Evolutionary conservation across 768 basidiomycete species (phyloP).

Genomic region (Serendipita sp.): DNA sequence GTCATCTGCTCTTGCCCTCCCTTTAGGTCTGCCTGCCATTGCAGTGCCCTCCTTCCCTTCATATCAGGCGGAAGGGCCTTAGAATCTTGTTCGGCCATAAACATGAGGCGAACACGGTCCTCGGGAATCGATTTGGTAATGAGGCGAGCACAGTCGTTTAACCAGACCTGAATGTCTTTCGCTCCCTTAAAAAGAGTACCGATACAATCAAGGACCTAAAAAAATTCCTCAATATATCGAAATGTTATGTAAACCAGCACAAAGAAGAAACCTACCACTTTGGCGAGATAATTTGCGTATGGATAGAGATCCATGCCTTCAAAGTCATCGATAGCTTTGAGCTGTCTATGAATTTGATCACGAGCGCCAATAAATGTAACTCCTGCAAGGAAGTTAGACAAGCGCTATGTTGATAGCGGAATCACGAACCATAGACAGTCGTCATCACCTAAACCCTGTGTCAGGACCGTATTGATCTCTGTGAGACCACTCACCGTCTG

Average conservation of each 20-base stretch:
- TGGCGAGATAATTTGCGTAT: slow-evolving; percentile 66
- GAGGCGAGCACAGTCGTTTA: slow-evolving; percentile 64
- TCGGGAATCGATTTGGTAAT: slow-evolving; percentile 76
- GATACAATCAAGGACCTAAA: slow-evolving; percentile 58
- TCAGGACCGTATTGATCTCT: not conserved
- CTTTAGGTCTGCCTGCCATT: slow-evolving; percentile 21
- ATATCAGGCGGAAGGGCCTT: slow-evolving; percentile 9
- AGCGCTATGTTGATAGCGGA: not conserved
- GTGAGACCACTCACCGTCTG: slow-evolving; percentile 52
- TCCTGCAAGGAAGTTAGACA: slow-evolving; percentile 7
- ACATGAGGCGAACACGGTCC: slow-evolving; percentile 39
- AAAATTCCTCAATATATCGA: not conserved
- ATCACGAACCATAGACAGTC: slow-evolving; percentile 65
- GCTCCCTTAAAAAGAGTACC: slow-evolving; percentile 91
- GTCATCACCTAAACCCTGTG: slow-evolving; percentile 70
- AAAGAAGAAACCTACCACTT: slow-evolving; percentile 31
- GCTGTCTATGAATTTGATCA: slow-evolving; percentile 83
- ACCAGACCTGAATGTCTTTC: slow-evolving; percentile 80
- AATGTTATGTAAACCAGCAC: not conserved
- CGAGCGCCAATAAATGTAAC: slow-evolving; percentile 92
- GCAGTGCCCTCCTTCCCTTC: slow-evolving; percentile 10
- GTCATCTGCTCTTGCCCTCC: slow-evolving; percentile 86
- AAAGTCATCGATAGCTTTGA: slow-evolving; percentile 60
- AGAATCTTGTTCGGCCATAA: slow-evolving; percentile 18
- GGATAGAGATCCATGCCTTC: slow-evolving; percentile 56